Evolutionary conservation across 1,284 basidiomycete genomes (phyloP), one percentile per base, ranked within the genome.

Genomic region (Papiliotrema nemorosa): DNA sequence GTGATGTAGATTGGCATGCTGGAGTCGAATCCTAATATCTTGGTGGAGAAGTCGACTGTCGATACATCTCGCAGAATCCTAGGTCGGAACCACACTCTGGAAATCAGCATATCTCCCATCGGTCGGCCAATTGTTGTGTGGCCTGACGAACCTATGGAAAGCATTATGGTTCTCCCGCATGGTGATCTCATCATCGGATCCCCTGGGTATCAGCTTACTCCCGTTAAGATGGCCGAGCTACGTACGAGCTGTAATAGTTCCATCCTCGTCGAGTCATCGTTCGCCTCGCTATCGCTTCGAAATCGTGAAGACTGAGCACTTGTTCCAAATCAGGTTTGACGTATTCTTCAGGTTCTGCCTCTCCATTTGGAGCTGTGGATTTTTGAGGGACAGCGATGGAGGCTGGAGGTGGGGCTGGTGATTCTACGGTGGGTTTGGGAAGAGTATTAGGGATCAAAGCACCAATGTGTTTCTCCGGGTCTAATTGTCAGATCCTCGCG

Each of bases 41-140:
- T 82, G n/a, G 87, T 88, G 20, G 84, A 85, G 77, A 81, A 92
- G 71, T 96, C 87, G 14, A 96, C 84, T 3, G 79, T 78, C 27
- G 60, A 58, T 33, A 97, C 90, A 64, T 96, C 83, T 22, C 90
- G 82, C 9, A 97, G 77, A 37, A 97, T 79, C 14, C 90, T 82
- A 12, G 92, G 92, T 16, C 92, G 81, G 79, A 97, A 96, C 91
- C 92, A 97, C 61, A 97, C 81, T 49, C 88, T 87, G 59, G 29
- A 18, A 7, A 21, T 54, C 5, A 49, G 49, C 18, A 16, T 16
- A 24, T 33, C 44, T n/a, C n/a, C n/a, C n/a, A n/a, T n/a, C n/a
- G n/a, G n/a, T n/a, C n/a, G 18, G 12, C 25, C 18, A 22, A 24
- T 27, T 3, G n/a, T 3, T 18, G 18, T 2, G 21, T 38, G 9